Conservation (phyloP, 2,329 filamentous ascomycete genomes). For the Ophidiomyces ophidiicola region DNA sequence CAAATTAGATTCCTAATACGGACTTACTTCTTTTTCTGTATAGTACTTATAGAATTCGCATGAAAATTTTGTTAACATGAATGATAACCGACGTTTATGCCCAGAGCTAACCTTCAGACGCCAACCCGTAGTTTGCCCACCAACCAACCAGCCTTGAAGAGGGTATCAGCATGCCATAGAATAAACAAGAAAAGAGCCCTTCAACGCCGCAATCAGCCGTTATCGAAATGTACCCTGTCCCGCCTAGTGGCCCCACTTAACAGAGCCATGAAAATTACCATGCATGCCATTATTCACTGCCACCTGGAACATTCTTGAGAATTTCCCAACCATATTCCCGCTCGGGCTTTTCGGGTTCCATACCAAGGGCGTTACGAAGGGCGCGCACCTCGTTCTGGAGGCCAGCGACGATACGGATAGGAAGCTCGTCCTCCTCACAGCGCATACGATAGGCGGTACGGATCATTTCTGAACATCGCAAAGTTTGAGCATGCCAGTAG, state of each 20-base stretch:
- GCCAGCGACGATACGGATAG: conserved; percentile 34
- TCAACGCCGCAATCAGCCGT: neutral
- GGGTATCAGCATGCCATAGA: conserved; percentile 5
- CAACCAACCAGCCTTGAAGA: conserved; percentile 2
- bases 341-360: conserved; percentile 38
- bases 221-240: neutral
- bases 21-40: too few relatives aligned
- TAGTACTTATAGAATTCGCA: too few relatives aligned
- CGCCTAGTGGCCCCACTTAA: neutral
- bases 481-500: conserved; percentile 38
- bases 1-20: too few relatives aligned
- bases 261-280: neutral
- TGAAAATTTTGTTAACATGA: too few relatives aligned
- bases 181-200: neutral
- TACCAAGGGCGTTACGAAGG: conserved; percentile 36
- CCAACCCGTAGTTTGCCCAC: conserved; percentile 1
- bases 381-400: conserved; percentile 40
- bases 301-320: conserved; percentile 28
- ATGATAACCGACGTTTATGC: too few relatives aligned
- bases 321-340: conserved; percentile 40
- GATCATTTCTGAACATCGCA: conserved; percentile 39
- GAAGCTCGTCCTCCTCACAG: conserved; percentile 37
- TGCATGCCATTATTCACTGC: conserved; percentile 9
- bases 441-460: conserved; percentile 37
- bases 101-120: neutral